Conservation (phyloP, 164 flowering plant species). For the Sedum album region DNA sequence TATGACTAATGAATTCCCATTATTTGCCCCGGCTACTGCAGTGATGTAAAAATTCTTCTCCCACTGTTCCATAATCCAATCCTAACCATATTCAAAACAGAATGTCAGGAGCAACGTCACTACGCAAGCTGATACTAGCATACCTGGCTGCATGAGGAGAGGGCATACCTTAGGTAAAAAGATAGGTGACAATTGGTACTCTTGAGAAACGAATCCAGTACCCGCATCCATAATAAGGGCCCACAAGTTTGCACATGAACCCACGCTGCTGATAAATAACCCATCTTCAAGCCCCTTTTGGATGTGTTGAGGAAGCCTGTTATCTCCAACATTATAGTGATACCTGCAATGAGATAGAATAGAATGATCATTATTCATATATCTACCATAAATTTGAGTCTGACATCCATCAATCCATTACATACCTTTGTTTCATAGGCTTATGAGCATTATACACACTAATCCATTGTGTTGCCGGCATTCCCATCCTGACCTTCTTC, state of each 20-base stretch:
- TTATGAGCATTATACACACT: conserved; percentile 79
- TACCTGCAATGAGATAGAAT: neutral
- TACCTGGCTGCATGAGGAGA: neutral
- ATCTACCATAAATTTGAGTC: neutral
- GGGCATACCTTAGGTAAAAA: conserved; percentile 71
- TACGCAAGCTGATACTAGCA: neutral
- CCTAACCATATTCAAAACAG: conserved; percentile 26
- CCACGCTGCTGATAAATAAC: conserved; percentile 74
- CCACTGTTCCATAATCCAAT: conserved; percentile 98
- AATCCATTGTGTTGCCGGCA: conserved; percentile 96
- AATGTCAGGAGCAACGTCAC: neutral
- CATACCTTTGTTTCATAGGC: conserved; percentile 89
- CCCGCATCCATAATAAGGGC: conserved; percentile 99
- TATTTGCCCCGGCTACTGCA: conserved; percentile 80
- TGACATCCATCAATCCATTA: neutral
- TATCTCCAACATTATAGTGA: conserved; percentile 23
- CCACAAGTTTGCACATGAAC: conserved; percentile 78
- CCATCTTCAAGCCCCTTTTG: conserved; percentile 90
- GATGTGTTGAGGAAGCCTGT: conserved; percentile 69
- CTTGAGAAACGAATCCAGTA: conserved; percentile 74
- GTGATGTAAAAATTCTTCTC: conserved; percentile 78
- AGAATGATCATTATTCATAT: too few species aligned
- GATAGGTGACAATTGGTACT: conserved; percentile 62
- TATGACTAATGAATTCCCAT: conserved; percentile 78
- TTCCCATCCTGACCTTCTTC: conserved; percentile 84